phyloP scores from a whole-genome alignment of 2,329 filamentous ascomycete genomes.

The Gnomoniopsis smithogilvyi region DNA sequence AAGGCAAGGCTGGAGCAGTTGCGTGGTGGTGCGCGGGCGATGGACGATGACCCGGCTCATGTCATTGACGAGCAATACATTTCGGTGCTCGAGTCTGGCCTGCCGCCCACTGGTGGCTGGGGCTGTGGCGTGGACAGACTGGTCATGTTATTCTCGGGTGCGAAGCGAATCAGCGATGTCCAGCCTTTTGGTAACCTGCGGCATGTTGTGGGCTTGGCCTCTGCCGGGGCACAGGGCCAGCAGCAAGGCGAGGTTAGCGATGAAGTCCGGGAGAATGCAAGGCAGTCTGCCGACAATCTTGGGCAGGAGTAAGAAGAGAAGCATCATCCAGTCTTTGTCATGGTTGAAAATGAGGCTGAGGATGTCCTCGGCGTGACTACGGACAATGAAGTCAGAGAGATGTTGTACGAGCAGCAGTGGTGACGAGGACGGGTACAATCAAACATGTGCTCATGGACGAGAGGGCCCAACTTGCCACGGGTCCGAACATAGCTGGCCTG shows the following conservation, averaged over 20 bases:
- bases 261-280: background rate
- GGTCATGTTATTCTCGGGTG: slow-evolving; percentile 84
- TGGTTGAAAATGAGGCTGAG: background rate
- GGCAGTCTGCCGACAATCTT: background rate
- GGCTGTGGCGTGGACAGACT: slow-evolving; percentile 89
- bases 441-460: too few relatives aligned
- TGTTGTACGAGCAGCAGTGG: background rate
- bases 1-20: slow-evolving; percentile 34
- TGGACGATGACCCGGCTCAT: slow-evolving; percentile 44
- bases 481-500: too few relatives aligned
- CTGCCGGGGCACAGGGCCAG: slow-evolving; percentile 17
- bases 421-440: background rate
- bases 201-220: slow-evolving; percentile 57
- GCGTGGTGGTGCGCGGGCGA: slow-evolving; percentile 22
- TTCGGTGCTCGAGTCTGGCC: slow-evolving; percentile 77
- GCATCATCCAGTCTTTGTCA: background rate
- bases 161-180: slow-evolving; percentile 78
- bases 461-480: too few relatives aligned
- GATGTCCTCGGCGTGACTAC: background rate
- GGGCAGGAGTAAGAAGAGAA: background rate
- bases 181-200: slow-evolving; percentile 84
- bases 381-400: background rate
- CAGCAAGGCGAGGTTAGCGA: background rate
- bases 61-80: slow-evolving; percentile 77
- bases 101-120: slow-evolving; percentile 97